Evolutionary conservation across 768 basidiomycete species (phyloP), one percentile per base, ranked within the genome.

Genomic region (Phaeotremella fagi): DNA sequence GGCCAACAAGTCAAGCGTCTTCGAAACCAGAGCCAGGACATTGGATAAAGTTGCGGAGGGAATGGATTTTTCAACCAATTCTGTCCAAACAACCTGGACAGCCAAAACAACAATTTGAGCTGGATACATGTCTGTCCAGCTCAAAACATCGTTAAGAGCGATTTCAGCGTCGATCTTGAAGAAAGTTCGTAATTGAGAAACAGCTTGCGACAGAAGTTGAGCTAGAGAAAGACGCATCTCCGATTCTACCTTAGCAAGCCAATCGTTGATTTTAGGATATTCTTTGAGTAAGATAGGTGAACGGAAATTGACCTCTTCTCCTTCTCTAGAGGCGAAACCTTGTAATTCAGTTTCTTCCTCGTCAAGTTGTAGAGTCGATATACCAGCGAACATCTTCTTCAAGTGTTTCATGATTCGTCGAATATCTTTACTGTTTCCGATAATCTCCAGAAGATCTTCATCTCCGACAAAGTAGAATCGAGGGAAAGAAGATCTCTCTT

Each of bases 331-430:
- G 12, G 88, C 83, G 85, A 98, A 94, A 48, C 88, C 91, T 59
- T 85, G 84, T 52, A 98, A 92, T 57, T 87, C 72, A 43, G 91
- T 90, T 16, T 90, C 88, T 11, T 66, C 61, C 20, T 71, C 66
- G 70, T 95, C 89, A 24, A 98, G 80, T 63, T 78, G 80, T 61
- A 98, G 80, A 0, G 90, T 91, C 1, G 90, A 86, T 33, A 99
- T 86, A 24, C 95, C 95, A 20, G 95, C 95, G 75, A 99, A 99
- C 95, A 99, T 99, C 81, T 99, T 99, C 80, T 97, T 98, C 55
- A 99, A 80, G 77, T 98, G 95, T 66, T 99, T 99, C 89, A 95
- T 90, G 75, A 98, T 88, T 33, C 95, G 87, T 38, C 90, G 76
- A 63, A 98, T 95, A 69, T 98, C 92, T 75, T 97, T 99, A 81